Evolutionary conservation across 2,329 filamentous ascomycete genomes (phyloP), one percentile per base, ranked within the genome.

Genomic region (Stachybotrys chartarum): DNA sequence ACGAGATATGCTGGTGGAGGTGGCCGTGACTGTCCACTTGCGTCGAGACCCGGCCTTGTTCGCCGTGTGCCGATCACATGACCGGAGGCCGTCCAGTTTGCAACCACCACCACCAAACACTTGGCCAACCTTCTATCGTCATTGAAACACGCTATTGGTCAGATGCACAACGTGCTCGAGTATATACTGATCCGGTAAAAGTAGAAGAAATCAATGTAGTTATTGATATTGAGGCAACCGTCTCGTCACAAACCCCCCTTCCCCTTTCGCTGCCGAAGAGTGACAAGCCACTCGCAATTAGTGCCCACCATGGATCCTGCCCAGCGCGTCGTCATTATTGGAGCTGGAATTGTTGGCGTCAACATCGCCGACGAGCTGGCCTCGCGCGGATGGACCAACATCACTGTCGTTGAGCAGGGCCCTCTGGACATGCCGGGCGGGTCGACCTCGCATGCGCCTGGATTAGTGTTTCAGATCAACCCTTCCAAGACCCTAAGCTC

Each of bases 321-420:
- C 64, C 69, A 74, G 61, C 70, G 75, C 60, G 78, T 84, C 57
- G 78, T 84, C 56, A 82, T 84, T 57, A 82, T 84, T 57, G 83
- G 83, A 44, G 83, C 83, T 52, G 83, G 83, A 51, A 85, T 86
- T 56, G 83, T 86, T 56, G 83, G 83, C 50, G 76, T 78, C 56
- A 86, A 86, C 57, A 69, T 86, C 51, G 83, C 83, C 51, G 83
- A 86, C 61, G 83, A 86, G 74, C 76, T 86, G 62, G 75, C 83
- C 60, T 74, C 75, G 30, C 77, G 81, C 62, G 84, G 84, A 72
- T 86, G 83, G 82, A 77, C 66, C 54, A 69, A 85, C 65, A 83
- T 86, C 66, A 86, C 83, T 17, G 83, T 86, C 52, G 70, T 86
- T 58, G 83, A 86, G 59, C 83, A 86, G 66, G 83, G 83, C 0